Evolutionary conservation across 1,284 basidiomycete species (phyloP), one percentile per base, ranked within the genome.

Genomic region (Sporisorium reilianum): DNA sequence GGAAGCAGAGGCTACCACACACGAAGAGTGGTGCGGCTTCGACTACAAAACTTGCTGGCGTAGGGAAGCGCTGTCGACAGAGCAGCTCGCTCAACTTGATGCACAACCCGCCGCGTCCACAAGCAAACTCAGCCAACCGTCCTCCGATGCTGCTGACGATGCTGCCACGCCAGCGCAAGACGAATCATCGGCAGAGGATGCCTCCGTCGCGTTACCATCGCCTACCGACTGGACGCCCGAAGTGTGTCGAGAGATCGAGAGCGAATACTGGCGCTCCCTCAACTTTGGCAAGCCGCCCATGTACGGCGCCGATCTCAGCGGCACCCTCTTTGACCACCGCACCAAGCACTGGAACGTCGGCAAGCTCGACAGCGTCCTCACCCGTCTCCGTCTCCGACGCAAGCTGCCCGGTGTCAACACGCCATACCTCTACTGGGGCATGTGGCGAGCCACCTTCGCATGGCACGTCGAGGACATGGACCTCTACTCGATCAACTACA

Each of bases 401-500:
- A 84, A 85, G 59, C 87, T 99, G 26, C 95, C 95, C 0, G 96
- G 96, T 28, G 96, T 99, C 55, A 99, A 98, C 82, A 92, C 94
- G 1, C 96, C 96, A 0, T 99, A 99, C 85, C 89, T 99, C 5
- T 99, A 99, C 86, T 98, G 97, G 85, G 96, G 96, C 75, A 97
- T 97, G 94, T 99, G 96, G 96, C 89, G 94, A 55, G 96, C 97
- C 16, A 95, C 94, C 0, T 85, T 99, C 85, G 94, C 96, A 0
- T 99, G 97, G 97, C 96, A 99, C 80, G 96, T 99, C 50, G 96
- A 99, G 80, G 89, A 89, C 74, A 87, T 87, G 78, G 96, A 98
- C 84, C 88, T 99, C 3, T 97, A 96, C 86, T 96, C 94, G 59
- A 99, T 99, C 87, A 99, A 98, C 85, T 98, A 97, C 84, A 95